Conservation (phyloP, 169 alveolate genomes). For the Condylostoma magnum region DNA sequence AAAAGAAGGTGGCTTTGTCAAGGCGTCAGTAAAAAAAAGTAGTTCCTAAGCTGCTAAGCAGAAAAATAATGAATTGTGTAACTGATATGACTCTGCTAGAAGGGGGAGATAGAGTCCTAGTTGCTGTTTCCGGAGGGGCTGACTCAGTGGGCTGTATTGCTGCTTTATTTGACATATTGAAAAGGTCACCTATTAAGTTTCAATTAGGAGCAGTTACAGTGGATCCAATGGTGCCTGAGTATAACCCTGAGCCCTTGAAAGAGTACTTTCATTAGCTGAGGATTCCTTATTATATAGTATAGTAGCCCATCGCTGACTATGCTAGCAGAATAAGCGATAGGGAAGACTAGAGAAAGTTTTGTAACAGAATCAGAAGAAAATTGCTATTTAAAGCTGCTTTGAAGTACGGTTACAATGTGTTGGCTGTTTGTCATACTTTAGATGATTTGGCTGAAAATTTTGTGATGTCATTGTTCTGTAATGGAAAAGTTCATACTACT, state of each 20-base stretch:
- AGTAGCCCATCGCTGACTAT: constrained; percentile 84
- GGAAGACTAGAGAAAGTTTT: no score
- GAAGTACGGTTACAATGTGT: no score
- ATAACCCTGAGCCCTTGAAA: constrained; percentile 83
- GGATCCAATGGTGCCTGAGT: constrained; percentile 90
- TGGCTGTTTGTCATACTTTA: no score
- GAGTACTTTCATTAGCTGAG: constrained; percentile 74
- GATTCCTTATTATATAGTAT: constrained; percentile 83
- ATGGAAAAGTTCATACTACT: no score
- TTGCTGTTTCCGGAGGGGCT: constrained; percentile 92
- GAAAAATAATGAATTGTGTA: constrained; percentile 81
- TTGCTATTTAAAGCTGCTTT: no score
- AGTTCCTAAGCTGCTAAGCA: constrained; percentile 38
- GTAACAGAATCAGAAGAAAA: no score
- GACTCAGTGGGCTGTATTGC: constrained; percentile 89
- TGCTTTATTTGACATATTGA: constrained; percentile 65
- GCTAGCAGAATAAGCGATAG: no score
- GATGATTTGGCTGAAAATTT: no score
- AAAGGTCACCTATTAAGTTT: constrained; percentile 80
- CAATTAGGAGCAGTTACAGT: constrained; percentile 89
- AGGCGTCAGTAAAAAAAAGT: neutral
- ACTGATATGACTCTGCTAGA: constrained; percentile 87
- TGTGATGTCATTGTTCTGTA: no score
- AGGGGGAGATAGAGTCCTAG: constrained; percentile 86
- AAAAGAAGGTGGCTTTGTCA: neutral